Conservation (phyloP, 805 yeast genomes). For the Nakazawaea pomicola region DNA sequence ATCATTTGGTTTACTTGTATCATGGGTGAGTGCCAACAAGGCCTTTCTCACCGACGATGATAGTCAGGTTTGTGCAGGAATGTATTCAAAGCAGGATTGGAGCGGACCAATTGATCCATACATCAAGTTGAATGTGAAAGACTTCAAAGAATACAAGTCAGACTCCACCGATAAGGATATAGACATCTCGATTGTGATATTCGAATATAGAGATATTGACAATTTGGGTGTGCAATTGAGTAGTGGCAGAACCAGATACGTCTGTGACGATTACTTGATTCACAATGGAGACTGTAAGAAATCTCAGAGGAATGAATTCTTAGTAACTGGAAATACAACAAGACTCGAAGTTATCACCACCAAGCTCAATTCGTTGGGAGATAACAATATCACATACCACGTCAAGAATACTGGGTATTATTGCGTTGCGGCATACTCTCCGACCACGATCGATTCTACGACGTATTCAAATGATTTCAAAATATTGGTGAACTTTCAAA, state of each 20-base stretch:
- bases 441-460: conserved; percentile 26
- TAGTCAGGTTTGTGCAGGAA: conserved; percentile 80
- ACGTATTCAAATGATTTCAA: conserved; percentile 36
- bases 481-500: conserved; percentile 78
- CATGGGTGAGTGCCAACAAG: conserved; percentile 37
- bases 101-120: conserved; percentile 70
- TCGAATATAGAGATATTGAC: conserved; percentile 76
- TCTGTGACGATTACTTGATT: conserved; percentile 75
- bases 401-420: conserved; percentile 82
- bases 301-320: conserved; percentile 55
- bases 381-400: conserved; percentile 55
- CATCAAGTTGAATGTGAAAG: conserved; percentile 42
- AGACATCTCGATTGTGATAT: conserved; percentile 62
- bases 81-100: conserved; percentile 85
- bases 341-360: conserved; percentile 54
- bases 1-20: not conserved
- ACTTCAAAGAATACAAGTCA: conserved; percentile 23
- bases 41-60: conserved; percentile 44
- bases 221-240: conserved; percentile 52
- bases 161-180: conserved; percentile 28
- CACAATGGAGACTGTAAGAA: conserved; percentile 47
- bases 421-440: conserved; percentile 73
- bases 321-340: conserved; percentile 39
- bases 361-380: conserved; percentile 51
- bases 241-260: conserved; percentile 47